Conservation (phyloP, 495 filamentous ascomycete genomes). For the Penicillium canescens region DNA sequence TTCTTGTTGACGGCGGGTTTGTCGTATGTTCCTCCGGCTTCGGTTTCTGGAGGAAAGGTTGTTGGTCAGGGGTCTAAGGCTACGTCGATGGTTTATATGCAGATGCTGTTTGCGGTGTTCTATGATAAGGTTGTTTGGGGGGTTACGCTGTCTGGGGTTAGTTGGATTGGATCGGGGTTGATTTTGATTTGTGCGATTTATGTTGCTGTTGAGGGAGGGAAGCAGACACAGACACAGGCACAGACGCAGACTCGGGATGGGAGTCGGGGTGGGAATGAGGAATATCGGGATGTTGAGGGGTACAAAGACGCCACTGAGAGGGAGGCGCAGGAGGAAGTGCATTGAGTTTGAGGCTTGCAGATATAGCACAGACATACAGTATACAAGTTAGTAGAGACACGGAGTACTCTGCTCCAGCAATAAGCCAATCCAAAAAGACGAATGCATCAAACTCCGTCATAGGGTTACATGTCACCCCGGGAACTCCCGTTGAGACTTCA, state of each 20-base stretch:
- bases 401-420: conserved; percentile 18
- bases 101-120: conserved; percentile 87
- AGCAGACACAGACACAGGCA: conserved; percentile 30
- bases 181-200: conserved; percentile 82
- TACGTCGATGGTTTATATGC: conserved; percentile 87
- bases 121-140: conserved; percentile 83
- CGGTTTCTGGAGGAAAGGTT: conserved; percentile 20
- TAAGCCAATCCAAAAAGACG: background rate
- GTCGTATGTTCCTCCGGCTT: conserved; percentile 55
- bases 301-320: conserved; percentile 10
- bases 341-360: conserved; percentile 15
- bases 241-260: background rate
- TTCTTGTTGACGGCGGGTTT: conserved; percentile 83
- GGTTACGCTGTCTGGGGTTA: conserved; percentile 62
- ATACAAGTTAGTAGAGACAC: background rate
- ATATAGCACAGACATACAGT: background rate
- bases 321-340: background rate
- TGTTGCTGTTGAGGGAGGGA: conserved; percentile 56
- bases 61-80: conserved; percentile 59
- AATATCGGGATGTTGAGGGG: conserved; percentile 4
- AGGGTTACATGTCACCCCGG: conserved; percentile 27
- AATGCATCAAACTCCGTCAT: conserved; percentile 29
- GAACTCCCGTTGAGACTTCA: conserved; percentile 16
- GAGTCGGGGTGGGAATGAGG: background rate
- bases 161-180: conserved; percentile 70